Conservation (phyloP, 2,329 filamentous ascomycete genomes). For the Macrophomina tecta region DNA sequence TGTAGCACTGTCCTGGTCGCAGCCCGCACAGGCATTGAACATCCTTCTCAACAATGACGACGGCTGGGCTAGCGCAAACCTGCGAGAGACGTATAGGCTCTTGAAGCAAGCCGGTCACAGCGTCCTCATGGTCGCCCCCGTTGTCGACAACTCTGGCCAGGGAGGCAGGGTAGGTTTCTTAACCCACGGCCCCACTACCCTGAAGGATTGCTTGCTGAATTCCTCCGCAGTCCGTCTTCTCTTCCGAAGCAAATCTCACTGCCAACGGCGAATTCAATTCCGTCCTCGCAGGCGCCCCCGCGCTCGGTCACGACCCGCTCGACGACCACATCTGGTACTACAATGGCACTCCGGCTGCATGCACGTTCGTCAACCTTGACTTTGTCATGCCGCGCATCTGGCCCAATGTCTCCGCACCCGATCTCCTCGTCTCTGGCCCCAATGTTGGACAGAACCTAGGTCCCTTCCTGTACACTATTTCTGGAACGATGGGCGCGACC, state of each 20-base stretch:
- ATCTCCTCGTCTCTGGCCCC: constrained; percentile 62
- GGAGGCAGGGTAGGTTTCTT: constrained; percentile 45
- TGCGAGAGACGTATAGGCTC: constrained; percentile 42
- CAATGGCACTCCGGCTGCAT: constrained; percentile 63
- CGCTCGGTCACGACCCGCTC: constrained; percentile 57
- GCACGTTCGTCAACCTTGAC: constrained; percentile 63
- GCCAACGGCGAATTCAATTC: constrained; percentile 53
- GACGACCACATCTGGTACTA: constrained; percentile 66
- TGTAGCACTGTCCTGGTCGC: constrained; percentile 33
- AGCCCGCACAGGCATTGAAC: constrained; percentile 36
- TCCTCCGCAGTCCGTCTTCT: constrained; percentile 44
- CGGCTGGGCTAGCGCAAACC: constrained; percentile 45
- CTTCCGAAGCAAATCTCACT: constrained; percentile 50
- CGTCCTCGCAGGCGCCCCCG: constrained; percentile 54
- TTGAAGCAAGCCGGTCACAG: constrained; percentile 39
- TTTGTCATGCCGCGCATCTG: constrained; percentile 58
- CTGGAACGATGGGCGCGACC: constrained; percentile 51
- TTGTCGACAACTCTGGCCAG: constrained; percentile 53
- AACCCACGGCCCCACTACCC: too few species aligned
- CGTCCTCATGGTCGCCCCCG: constrained; percentile 51
- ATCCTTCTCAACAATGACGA: constrained; percentile 49
- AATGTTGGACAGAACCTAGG: constrained; percentile 64
- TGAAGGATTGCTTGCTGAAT: too few species aligned
- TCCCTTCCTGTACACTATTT: constrained; percentile 55
- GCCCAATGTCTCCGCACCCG: constrained; percentile 56